Evolutionary conservation across 805 yeast species (phyloP), one percentile per base, ranked within the genome.

Genomic region (Yarrowia yakushimensis): DNA sequence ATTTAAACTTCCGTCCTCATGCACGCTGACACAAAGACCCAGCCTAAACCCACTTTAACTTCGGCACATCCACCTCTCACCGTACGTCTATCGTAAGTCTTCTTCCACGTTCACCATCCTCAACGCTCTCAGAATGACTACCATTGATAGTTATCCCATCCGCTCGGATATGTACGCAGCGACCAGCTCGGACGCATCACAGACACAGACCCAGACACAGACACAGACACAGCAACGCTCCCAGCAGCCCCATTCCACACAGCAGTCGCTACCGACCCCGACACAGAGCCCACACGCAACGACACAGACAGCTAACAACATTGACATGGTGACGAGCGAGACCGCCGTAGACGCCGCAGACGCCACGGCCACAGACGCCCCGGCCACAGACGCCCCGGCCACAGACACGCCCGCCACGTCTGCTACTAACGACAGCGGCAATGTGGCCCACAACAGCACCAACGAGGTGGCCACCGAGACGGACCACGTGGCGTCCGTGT

Each of bases 11-110:
- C 2, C 6, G 3, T 10, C 2, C 25, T 28, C 36, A 39, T 48
- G 55, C 55, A 48, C 37, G 55, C 55, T 48, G 55, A 48, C 55
- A 48, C 55, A 48, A 48, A 48, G 55, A 12, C 52, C 36, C 28
- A 45, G 18, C 36, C 22, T 3, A 4, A 27, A 31, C 5, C 9
- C 3, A 1, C 17, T 15, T 22, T 9, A 30, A 9, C n/a, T 2
- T 31, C 15, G 1, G 55, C 3, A 30, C 55, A 31, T 46, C 54
- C 52, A 45, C 52, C 54, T 46, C 54, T 46, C 54, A 46, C 52
- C 52, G 52, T 36, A 46, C 54, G 36, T 46, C 37, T 46, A 46
- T 46, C 54, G 37, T 31, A 48, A 22, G 39, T 48, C 39, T 33
- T 48, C 55, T 48, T 48, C 33, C 36, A 28, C 37, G 27, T 39